Base-by-base conservation (phyloP, 2,329 filamentous ascomycete genomes). In the Niveomyces coronatus region DNA sequence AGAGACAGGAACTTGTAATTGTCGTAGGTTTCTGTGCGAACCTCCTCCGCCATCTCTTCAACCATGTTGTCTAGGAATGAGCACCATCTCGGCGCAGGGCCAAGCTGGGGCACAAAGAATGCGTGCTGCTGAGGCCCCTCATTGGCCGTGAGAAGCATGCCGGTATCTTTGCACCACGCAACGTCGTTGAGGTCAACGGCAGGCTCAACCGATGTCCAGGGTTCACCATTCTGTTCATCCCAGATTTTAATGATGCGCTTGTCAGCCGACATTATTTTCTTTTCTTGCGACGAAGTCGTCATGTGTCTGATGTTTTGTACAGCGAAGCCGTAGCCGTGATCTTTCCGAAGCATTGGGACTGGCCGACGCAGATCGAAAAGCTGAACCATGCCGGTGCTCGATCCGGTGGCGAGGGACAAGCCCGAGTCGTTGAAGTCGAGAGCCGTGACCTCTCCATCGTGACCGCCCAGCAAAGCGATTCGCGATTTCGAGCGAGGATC, bases 1-100 rank as follows among this genome's bases (percentile, higher is more conserved):
- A 86, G 61, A 2, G 89, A 94, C 54, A 98, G 69, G 74, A 98
- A 98, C 63, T 96, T 98, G 76, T 89, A 96, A 62, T 98, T 96
- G 63, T 98, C 91, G 67, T 98, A 98, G 9, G 91, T 85, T 50
- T 91, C 81, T 20, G 81, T 82, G 43, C 68, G 71, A 20, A 71
- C 68, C 54, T 82, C 77, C 55, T 96, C 89, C 8, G 89, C 89
- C 86, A 98, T 95, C 61, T 98, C 93, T 64, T 98, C 91, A 9
- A 96, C 91, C 53, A 98, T 77, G 53, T 93, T 95, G 62, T 98
- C 93, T 45, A 98, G 67, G 75, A 96, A 96, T 3, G 84, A 80
- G 56, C 91, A 96, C 91, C 91, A 98, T 53, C 78, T 85, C 1
- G 91, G 93, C 1, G 91, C 88, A 0, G 89, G 86, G 2, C 91